Percentiles rank a stretch among this genome's conserved stretches.
Evolutionary conservation across 2,329 filamentous ascomycete species (phyloP).

Genomic region (Botryotinia narcissicola): DNA sequence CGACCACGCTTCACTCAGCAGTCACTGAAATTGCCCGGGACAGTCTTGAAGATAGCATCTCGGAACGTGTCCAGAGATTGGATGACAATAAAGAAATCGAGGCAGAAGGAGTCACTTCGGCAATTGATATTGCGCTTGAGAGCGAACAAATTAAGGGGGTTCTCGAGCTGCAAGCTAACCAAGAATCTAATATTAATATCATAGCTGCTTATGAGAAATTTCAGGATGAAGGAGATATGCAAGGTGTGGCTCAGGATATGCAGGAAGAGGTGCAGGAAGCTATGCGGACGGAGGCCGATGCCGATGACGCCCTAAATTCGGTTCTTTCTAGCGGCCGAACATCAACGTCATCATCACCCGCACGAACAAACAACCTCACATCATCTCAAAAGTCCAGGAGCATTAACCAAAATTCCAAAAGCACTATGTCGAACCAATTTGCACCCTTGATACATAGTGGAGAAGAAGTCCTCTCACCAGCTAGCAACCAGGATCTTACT

Average conservation of each 20-base stretch:
- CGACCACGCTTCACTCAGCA: background rate
- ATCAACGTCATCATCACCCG: conserved; percentile 11
- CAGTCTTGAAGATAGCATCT: background rate
- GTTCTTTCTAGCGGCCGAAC: conserved; percentile 5
- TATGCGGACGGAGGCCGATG: background rate
- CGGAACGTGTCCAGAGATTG: background rate
- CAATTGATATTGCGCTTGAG: too few species aligned
- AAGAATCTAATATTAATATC: background rate
- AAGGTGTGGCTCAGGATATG: background rate
- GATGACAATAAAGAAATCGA: background rate
- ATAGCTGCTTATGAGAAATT: background rate
- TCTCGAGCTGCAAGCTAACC: background rate
- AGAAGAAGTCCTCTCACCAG: background rate
- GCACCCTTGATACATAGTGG: background rate
- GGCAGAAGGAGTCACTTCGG: background rate
- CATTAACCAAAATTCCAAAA: background rate
- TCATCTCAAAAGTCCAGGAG: background rate
- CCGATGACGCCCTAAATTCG: conserved; percentile 1
- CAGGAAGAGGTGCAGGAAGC: background rate
- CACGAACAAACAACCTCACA: conserved; percentile 6
- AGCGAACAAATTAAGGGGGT: background rate
- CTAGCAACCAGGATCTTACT: background rate
- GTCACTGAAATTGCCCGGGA: background rate
- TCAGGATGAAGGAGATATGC: background rate
- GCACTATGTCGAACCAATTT: background rate